A percentile compares a stretch with the other conserved stretches of the same genome.
Evolutionary conservation across 129 eudicot species (phyloP).

Genomic region (Calendula officinalis): DNA sequence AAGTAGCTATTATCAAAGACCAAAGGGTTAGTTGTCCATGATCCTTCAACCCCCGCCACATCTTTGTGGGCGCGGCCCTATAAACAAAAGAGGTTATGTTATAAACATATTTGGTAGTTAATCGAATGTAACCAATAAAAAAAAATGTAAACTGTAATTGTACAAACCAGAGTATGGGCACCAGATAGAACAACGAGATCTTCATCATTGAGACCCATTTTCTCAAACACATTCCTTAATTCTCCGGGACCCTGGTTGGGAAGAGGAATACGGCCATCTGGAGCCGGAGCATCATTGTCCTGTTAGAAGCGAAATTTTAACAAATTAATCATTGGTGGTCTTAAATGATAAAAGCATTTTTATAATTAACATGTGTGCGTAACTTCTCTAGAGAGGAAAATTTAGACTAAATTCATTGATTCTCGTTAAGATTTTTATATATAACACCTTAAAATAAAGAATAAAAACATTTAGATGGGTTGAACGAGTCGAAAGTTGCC

Average conservation of each 20-base stretch:
- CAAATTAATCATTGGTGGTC: too few relatives aligned
- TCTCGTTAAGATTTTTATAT: too few relatives aligned
- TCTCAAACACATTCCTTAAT: conserved; percentile 61
- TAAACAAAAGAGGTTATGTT: too few relatives aligned
- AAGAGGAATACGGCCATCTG: conserved; percentile 91
- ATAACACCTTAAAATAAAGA: too few relatives aligned
- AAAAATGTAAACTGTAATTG: too few relatives aligned
- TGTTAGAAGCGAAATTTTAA: not conserved
- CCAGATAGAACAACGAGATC: conserved; percentile 95
- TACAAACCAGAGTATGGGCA: conserved; percentile 96
- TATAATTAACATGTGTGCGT: too few relatives aligned
- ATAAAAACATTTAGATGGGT: too few relatives aligned
- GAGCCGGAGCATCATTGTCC: conserved; percentile 65
- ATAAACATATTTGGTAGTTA: too few relatives aligned
- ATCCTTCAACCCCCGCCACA: conserved; percentile 88
- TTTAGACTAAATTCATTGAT: too few relatives aligned
- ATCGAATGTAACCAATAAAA: not conserved
- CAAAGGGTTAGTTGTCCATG: conserved; percentile 87
- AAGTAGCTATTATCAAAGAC: conserved; percentile 86
- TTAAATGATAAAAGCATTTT: too few relatives aligned
- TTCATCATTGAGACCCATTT: conserved; percentile 79
- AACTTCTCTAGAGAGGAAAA: too few relatives aligned
- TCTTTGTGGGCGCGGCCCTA: conserved; percentile 95
- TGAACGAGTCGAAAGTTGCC: too few relatives aligned
- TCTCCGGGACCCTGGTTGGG: conserved; percentile 79